Base-by-base conservation (phyloP, 2,329 filamentous ascomycete genomes). In the Blumeria hordei region DNA sequence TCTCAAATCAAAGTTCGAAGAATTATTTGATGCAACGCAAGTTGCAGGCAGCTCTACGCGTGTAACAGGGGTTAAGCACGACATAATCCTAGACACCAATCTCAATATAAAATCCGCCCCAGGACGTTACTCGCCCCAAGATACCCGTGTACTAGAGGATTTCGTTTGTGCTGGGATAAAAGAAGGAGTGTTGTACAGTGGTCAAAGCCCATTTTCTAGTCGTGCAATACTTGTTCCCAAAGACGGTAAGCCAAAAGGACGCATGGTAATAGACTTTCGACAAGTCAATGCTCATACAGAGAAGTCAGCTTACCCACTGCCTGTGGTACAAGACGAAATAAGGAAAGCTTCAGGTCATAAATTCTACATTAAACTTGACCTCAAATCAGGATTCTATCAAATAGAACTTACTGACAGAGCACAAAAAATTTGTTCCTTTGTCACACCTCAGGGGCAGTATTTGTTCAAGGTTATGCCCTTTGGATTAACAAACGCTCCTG, bases 331-430 rank as follows among this genome's bases (percentile, higher is more conserved):
- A 53, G 50, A 39, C 39, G 18, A 53, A 53, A 53, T 53, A 12
- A 33, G n/a, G 11, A 53, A 53, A 33, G 50, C 50, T 37, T 28
- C 50, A 39, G 50, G 33, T 28, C 50, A 53, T 21, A 28, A 37
- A 10, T 37, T 12, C 39, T 53, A 53, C 39, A 39, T 53, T 18
- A 53, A 53, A 28, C n/a, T 53, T 53, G 50, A 39, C 34, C 50
- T 53, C 34, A 37, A 53, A 16, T 53, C 50, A 5, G 34, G 34
- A 7, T 53, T 39, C 32, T 53, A 53, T 35, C 50, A 53, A 18
- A 53, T 37, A 53, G 50, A 33, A 53, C 50, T 39, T 18, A 53
- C 50, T 33, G 50, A 53, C 8, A 34, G 34, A 39, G 34, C 50
- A 18, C 9, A 53, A 53, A 36, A 35, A 53, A 28, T 53, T 35